A percentile compares a stretch with the other conserved stretches of the same genome.
Conservation (phyloP, 1,139 yeast genomes). For the Saccharomyces uvarum region DNA sequence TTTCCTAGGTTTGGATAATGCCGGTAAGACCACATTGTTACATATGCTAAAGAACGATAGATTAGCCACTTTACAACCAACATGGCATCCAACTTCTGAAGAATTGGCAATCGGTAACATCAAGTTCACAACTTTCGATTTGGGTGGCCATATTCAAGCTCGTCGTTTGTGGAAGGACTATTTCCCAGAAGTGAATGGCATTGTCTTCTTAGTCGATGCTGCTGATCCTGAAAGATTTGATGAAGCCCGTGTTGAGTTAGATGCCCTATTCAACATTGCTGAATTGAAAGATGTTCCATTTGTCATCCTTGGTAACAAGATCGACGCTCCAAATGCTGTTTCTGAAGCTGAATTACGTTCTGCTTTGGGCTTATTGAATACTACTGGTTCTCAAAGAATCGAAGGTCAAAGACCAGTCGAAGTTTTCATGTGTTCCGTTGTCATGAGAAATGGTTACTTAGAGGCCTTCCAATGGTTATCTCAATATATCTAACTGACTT, state of each 20-base stretch:
- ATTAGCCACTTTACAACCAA: constrained; percentile 94
- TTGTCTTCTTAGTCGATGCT: constrained; percentile 92
- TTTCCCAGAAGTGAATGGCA: constrained; percentile 97
- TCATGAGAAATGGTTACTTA: constrained; percentile 93
- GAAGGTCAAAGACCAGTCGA: constrained; percentile 88
- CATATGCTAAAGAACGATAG: constrained; percentile 97
- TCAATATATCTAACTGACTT: constrained; percentile 59
- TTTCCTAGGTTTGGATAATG: constrained; percentile 94
- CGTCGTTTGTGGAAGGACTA: constrained; percentile 99
- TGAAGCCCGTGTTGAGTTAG: constrained; percentile 91
- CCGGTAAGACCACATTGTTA: constrained; percentile 93
- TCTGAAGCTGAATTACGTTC: constrained; percentile 91
- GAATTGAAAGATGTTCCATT: constrained; percentile 87
- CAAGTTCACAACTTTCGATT: constrained; percentile 93
- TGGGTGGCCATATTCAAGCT: constrained; percentile 98
- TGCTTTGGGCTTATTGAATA: constrained; percentile 78
- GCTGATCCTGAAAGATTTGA: constrained; percentile 94
- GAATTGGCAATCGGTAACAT: constrained; percentile 95
- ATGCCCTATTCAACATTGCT: constrained; percentile 83
- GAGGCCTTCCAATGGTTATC: constrained; percentile 96
- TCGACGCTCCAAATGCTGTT: constrained; percentile 89
- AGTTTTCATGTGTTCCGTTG: constrained; percentile 94
- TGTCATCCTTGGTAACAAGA: constrained; percentile 89
- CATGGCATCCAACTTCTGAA: constrained; percentile 97
- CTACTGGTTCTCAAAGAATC: constrained; percentile 76